Conservation (phyloP, 106 monocot genomes). For the Amphibolis antarctica region DNA sequence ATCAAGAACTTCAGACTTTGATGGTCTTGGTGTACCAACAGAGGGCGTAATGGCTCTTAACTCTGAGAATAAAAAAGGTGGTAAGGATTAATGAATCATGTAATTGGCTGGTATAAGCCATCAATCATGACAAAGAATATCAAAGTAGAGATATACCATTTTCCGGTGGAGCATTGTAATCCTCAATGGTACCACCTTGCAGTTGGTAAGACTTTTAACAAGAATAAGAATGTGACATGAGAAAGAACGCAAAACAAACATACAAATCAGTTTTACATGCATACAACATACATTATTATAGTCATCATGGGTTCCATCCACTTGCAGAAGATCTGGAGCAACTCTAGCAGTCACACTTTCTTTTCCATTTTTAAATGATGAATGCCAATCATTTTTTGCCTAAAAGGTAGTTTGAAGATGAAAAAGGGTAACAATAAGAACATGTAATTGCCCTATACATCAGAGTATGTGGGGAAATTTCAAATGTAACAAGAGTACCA, state of each 20-base stretch:
- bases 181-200: constrained; percentile 54
- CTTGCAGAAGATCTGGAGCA: constrained; percentile 40
- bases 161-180: constrained; percentile 55
- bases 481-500: not conserved
- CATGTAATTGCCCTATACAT: not conserved
- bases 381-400: not conserved
- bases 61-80: constrained; percentile 10
- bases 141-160: constrained; percentile 28
- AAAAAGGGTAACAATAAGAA: not conserved
- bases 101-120: not conserved
- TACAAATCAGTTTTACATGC: not conserved
- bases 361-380: not conserved
- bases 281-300: constrained; percentile 56
- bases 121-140: not conserved
- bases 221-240: constrained; percentile 7
- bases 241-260: not conserved
- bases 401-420: not conserved
- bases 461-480: not conserved
- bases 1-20: constrained; percentile 44
- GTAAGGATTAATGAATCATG: not conserved
- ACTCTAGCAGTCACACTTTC: not conserved
- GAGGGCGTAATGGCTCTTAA: constrained; percentile 42
- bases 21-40: constrained; percentile 60
- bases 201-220: constrained; percentile 38
- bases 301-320: constrained; percentile 77